Percentiles rank a stretch among this genome's conserved stretches.
These are phyloP conservation scores for Nicotiana knightiana DNA, from an alignment of 257 asterid species.

Conservation along the genomic window DNA sequence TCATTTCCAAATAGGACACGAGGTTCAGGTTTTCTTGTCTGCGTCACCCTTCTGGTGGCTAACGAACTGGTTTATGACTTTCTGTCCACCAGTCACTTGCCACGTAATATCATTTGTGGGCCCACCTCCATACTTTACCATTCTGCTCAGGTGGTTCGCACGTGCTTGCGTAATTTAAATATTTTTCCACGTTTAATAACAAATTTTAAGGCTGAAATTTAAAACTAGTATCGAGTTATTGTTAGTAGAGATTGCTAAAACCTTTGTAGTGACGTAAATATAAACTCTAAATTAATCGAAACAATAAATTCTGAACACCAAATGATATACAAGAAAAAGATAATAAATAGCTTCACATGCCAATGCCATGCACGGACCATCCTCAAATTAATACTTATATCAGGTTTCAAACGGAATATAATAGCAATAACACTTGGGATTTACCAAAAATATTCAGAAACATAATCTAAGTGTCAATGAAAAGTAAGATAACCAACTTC, in stretches of 20 bases:
- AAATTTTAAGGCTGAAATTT: too few species aligned
- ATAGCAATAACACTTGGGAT: neutral
- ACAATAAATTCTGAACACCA: too few species aligned
- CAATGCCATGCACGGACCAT: neutral
- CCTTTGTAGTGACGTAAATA: too few species aligned
- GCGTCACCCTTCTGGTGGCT: conserved; percentile 7
- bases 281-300: too few species aligned
- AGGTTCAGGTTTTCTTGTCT: conserved; percentile 12
- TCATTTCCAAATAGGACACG: conserved; percentile 9
- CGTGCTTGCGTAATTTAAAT: too few species aligned
- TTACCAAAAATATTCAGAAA: neutral
- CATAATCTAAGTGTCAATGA: neutral
- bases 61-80: neutral
- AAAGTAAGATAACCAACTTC: neutral
- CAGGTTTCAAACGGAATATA: too few species aligned
- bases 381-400: neutral
- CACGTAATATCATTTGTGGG: neutral
- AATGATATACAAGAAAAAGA: too few species aligned
- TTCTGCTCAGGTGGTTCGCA: neutral
- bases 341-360: neutral
- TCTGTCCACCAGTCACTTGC: neutral
- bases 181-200: too few species aligned
- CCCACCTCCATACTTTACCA: neutral
- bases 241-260: too few species aligned
- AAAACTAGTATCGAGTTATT: too few species aligned